Conservation (phyloP, 495 filamentous ascomycete genomes). For the Trichocladium uniseriatum region DNA sequence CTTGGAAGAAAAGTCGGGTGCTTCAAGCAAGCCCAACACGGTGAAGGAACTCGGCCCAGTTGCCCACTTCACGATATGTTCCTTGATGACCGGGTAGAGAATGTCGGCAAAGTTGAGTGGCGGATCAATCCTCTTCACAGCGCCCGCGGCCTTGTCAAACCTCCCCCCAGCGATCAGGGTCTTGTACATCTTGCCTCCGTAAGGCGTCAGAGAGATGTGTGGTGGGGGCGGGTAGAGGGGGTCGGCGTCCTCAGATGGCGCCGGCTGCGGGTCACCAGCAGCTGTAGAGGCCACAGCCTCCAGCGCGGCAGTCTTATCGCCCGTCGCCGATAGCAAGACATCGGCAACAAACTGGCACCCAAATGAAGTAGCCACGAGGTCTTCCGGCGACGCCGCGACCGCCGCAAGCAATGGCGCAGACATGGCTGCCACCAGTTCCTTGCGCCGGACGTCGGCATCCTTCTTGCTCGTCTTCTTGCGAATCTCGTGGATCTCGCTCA, state of each 20-base stretch:
- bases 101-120: conserved; percentile 69
- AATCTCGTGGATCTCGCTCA: conserved; percentile 66
- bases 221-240: conserved; percentile 18
- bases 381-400: conserved; percentile 55
- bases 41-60: conserved; percentile 74
- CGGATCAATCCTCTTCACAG: conserved; percentile 60
- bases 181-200: conserved; percentile 80
- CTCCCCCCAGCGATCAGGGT: conserved; percentile 76
- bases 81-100: conserved; percentile 67
- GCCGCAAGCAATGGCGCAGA: conserved; percentile 60
- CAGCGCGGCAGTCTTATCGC: conserved; percentile 61
- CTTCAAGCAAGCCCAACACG: conserved; percentile 68
- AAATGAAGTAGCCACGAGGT: conserved; percentile 62
- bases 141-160: conserved; percentile 62
- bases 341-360: conserved; percentile 82
- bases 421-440: conserved; percentile 63
- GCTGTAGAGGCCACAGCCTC: conserved; percentile 62
- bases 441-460: conserved; percentile 60
- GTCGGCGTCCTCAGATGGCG: conserved; percentile 31
- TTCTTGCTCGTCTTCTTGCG: conserved; percentile 84
- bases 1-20: conserved; percentile 61
- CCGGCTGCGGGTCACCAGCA: conserved; percentile 48
- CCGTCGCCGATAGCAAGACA: conserved; percentile 64
- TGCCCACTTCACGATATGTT: conserved; percentile 75
- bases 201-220: conserved; percentile 51